Evolutionary conservation across 345 rosid species (phyloP).

Genomic region (Nephelium lappaceum): DNA sequence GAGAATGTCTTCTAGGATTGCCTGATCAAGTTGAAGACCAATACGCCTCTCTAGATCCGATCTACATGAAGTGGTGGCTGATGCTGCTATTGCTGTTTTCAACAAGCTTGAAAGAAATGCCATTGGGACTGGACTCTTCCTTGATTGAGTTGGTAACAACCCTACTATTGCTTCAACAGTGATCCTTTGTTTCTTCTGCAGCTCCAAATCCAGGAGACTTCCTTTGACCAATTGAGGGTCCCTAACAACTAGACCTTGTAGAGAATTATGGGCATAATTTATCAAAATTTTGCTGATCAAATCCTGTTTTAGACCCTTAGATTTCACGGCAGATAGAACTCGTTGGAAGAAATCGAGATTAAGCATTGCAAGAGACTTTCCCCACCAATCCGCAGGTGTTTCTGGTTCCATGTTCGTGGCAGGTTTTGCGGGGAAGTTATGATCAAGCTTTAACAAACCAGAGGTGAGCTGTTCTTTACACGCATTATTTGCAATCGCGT

Average conservation of each 20-base stretch:
- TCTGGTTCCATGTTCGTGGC: constrained; percentile 56
- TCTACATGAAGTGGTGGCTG: constrained; percentile 67
- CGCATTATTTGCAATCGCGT: constrained; percentile 75
- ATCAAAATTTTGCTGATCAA: constrained; percentile 90
- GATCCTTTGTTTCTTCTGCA: constrained; percentile 76
- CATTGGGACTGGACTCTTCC: constrained; percentile 87
- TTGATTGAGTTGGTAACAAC: constrained; percentile 85
- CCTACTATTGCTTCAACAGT: constrained; percentile 75
- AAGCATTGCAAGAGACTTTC: constrained; percentile 67
- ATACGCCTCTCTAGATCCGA: constrained; percentile 87
- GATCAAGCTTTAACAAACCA: constrained; percentile 86
- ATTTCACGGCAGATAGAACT: constrained; percentile 76
- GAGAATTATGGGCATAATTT: constrained; percentile 77
- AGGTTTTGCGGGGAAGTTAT: constrained; percentile 53
- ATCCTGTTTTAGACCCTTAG: constrained; percentile 92
- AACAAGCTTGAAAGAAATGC: constrained; percentile 89
- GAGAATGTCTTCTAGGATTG: constrained; percentile 95
- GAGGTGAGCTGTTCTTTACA: constrained; percentile 98
- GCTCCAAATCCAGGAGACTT: constrained; percentile 57
- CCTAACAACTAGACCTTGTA: constrained; percentile 65
- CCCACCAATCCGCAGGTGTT: constrained; percentile 94
- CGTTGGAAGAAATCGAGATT: constrained; percentile 85
- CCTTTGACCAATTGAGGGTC: constrained; percentile 69
- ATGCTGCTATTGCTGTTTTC: constrained; percentile 74
- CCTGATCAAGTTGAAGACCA: constrained; percentile 93